Percentiles rank a stretch among this genome's conserved stretches.
phyloP scores from a whole-genome alignment of 495 filamentous ascomycete species.

The Chaetomium fimeti region DNA sequence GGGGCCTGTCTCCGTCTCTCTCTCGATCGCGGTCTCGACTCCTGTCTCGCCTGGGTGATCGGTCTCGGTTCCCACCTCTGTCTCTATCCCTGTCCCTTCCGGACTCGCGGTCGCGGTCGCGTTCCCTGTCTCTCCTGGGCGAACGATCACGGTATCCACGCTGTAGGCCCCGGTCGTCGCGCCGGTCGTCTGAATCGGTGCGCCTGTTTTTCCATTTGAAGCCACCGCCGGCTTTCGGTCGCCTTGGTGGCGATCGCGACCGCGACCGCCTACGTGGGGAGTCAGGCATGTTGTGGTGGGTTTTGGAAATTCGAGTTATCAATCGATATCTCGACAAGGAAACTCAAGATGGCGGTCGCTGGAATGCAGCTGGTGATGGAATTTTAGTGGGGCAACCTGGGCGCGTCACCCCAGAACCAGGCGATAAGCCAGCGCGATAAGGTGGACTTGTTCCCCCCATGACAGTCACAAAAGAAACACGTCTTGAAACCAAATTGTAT shows the following conservation, averaged over 20 bases:
- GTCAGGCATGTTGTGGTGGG: constrained; percentile 32
- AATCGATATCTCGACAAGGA: not conserved
- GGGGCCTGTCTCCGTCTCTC: constrained; percentile 21
- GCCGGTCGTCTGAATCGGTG: constrained; percentile 49
- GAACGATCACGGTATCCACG: constrained; percentile 57
- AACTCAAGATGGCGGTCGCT: not conserved
- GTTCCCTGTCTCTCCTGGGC: constrained; percentile 39
- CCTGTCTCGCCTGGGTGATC: constrained; percentile 19
- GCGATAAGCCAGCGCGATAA: not conserved
- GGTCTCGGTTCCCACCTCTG: constrained; percentile 27
- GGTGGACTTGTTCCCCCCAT: not conserved
- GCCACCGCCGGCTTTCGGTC: constrained; percentile 46
- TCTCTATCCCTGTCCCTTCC: constrained; percentile 25
- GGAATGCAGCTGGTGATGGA: constrained; percentile 15
- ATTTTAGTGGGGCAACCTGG: constrained; percentile 28
- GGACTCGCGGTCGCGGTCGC: constrained; percentile 32
- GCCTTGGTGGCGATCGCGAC: constrained; percentile 35
- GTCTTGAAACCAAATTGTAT: not conserved
- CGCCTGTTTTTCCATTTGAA: constrained; percentile 69
- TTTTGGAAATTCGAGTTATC: not conserved
- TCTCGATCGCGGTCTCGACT: constrained; percentile 27
- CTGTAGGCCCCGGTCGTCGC: constrained; percentile 46
- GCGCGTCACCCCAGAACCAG: not conserved
- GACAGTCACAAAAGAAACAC: not conserved
- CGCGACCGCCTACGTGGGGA: constrained; percentile 34